These are phyloP conservation scores for Skeletonema tropicum DNA, from an alignment of 108 stramenopile species.

Conservation along the genomic window DNA sequence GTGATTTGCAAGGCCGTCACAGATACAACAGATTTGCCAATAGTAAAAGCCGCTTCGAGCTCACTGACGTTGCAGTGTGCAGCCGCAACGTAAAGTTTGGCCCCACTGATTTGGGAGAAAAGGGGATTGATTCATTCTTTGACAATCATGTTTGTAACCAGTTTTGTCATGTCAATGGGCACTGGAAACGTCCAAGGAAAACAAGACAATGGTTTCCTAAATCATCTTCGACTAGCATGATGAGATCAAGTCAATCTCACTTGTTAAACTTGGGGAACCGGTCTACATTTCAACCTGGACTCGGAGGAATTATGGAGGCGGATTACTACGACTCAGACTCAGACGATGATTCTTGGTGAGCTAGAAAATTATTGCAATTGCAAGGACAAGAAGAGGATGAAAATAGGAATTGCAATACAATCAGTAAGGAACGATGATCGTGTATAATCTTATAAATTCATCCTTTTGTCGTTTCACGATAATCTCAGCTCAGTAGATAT, in stretches of 20 bases:
- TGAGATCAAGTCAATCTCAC: slow-evolving; percentile 43
- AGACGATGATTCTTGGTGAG: slow-evolving; percentile 24
- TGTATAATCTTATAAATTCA: no score
- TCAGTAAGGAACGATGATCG: no score
- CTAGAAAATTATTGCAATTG: background rate
- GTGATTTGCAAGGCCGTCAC: slow-evolving; percentile 79
- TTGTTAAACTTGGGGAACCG: slow-evolving; percentile 37
- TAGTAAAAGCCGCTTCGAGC: slow-evolving; percentile 65
- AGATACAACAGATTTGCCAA: slow-evolving; percentile 27
- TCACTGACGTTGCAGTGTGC: slow-evolving; percentile 73
- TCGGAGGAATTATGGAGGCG: slow-evolving; percentile 45
- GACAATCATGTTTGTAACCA: slow-evolving; percentile 70
- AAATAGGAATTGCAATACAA: no score
- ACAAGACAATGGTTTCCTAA: slow-evolving; percentile 57
- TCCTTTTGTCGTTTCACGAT: no score
- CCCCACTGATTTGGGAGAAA: slow-evolving; percentile 73
- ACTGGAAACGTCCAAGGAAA: slow-evolving; percentile 52
- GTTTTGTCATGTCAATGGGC: slow-evolving; percentile 47
- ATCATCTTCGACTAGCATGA: slow-evolving; percentile 58
- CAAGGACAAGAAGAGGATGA: background rate
- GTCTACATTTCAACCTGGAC: slow-evolving; percentile 41
- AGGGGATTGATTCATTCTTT: slow-evolving; percentile 81
- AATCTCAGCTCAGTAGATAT: no score
- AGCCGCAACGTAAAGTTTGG: slow-evolving; percentile 53
- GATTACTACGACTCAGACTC: slow-evolving; percentile 4